Base-by-base conservation (phyloP, 2,329 filamentous ascomycete species). In the Fusarium sp. region DNA sequence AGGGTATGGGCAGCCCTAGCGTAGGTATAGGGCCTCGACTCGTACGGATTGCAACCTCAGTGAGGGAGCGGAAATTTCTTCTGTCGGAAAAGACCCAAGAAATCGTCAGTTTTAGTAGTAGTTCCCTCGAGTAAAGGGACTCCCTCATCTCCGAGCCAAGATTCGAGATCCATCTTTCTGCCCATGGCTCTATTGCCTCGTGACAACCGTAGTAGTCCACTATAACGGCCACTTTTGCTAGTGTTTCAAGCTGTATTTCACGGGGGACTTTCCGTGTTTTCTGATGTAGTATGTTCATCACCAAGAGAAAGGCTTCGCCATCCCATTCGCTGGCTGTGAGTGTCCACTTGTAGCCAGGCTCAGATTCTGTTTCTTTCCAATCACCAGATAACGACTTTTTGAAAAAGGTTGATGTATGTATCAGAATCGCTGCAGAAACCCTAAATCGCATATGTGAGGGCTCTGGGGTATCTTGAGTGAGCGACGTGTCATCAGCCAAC, bases 61-160 rank as follows among this genome's bases (percentile, higher is more conserved):
- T 56, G 4, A 42, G 3, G 2, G 22, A 15, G 13, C 28, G 35
- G 0, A 59, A 51, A 2, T 4, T 35, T 18, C 0, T 24, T 18
- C 4, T 20, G n/a, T 48, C 42, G 3, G 15, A 41, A n/a, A 62
- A 41, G 0, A 41, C 20, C 60, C 5, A 48, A 5, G 8, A 16
- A 0, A 59, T 24, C 0, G 35, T 22, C 5, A 59, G 4, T 9
- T 31, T 41, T 0, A 59, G 7, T 7, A 62, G 35, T 3, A 59
- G 3, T 1, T 28, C 33, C 1, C 53, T 35, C 3, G 33, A 62
- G 18, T 36, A 62, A 20, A 26, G 35, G 8, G 31, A 18, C 13
- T n/a, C 20, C 0, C 5, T 3, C 12, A 28, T 15, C 0, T 58
- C 20, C 7, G 1, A 2, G 4, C 2, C 12, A 7, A 59, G 1